Conservation (phyloP, 257 asterid species). For the Gynochthodes officinalis region DNA sequence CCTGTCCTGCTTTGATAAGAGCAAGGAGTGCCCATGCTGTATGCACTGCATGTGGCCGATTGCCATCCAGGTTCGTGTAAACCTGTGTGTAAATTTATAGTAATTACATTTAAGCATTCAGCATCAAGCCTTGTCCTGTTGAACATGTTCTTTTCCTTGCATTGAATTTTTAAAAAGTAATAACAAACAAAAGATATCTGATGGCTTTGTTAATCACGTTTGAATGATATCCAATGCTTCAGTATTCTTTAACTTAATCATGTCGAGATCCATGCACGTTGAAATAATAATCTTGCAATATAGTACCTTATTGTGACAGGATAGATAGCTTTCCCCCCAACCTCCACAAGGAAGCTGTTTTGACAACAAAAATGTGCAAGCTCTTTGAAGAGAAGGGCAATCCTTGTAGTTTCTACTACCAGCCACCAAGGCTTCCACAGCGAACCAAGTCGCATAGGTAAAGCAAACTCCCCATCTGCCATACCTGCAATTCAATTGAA, state of each 20-base stretch:
- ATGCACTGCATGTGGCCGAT: slow-evolving; percentile 42
- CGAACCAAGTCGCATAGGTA: slow-evolving; percentile 56
- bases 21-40: slow-evolving; percentile 52
- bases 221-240: no score
- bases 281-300: no score
- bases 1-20: slow-evolving; percentile 42
- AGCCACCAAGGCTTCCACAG: slow-evolving; percentile 36
- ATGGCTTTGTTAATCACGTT: no score
- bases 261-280: no score
- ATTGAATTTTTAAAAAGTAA: no score
- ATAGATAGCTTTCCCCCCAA: slow-evolving; percentile 64
- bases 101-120: not conserved
- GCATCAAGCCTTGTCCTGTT: no score
- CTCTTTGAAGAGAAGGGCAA: slow-evolving; percentile 25
- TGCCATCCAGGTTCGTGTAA: slow-evolving; percentile 34
- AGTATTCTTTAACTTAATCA: no score
- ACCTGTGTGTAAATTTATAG: slow-evolving; percentile 14
- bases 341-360: slow-evolving; percentile 46
- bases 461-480: slow-evolving; percentile 57
- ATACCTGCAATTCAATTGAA: not conserved
- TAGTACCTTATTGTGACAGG: slow-evolving; percentile 39
- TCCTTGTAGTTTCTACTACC: slow-evolving; percentile 33
- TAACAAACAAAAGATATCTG: no score
- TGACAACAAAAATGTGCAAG: slow-evolving; percentile 35
- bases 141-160: no score